A percentile compares a stretch with the other conserved stretches of the same genome.
phyloP scores from a whole-genome alignment of 2,329 filamentous ascomycete species.

The Pseudopyrenochaeta lycopersici region DNA sequence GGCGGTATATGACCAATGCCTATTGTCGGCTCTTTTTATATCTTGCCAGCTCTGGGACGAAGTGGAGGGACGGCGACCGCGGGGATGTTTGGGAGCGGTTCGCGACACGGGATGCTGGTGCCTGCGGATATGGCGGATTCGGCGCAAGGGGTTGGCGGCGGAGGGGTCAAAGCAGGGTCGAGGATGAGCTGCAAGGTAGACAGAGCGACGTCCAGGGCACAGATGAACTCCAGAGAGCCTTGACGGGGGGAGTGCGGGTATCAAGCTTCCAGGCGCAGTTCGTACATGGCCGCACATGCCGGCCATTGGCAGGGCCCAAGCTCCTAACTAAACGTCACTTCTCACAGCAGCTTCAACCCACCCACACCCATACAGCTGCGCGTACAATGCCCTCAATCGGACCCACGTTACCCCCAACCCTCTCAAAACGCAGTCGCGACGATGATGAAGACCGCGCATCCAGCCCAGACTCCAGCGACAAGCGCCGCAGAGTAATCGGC shows the following conservation, averaged over 20 bases:
- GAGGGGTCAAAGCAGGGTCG: too few relatives aligned
- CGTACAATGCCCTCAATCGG: slow-evolving; percentile 72
- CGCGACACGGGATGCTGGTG: slow-evolving; percentile 12
- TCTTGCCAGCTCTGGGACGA: not conserved
- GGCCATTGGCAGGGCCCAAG: slow-evolving; percentile 21
- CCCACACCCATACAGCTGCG: slow-evolving; percentile 1
- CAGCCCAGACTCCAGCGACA: slow-evolving; percentile 54
- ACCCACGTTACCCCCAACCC: slow-evolving; percentile 73
- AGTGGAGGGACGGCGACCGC: slow-evolving; percentile 3
- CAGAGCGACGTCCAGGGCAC: not conserved
- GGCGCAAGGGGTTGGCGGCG: not conserved
- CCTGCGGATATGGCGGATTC: slow-evolving; percentile 1
- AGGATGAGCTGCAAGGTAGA: not conserved
- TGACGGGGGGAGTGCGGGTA: slow-evolving; percentile 10
- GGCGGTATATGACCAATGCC: not conserved
- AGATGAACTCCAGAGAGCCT: not conserved
- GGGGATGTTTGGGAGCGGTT: slow-evolving; percentile 18
- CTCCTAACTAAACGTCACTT: slow-evolving; percentile 26
- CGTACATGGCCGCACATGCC: slow-evolving; percentile 14
- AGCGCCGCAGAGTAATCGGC: slow-evolving; percentile 63
- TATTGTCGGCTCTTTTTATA: not conserved
- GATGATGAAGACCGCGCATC: slow-evolving; percentile 53
- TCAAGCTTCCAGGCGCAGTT: slow-evolving; percentile 25
- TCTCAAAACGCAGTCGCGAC: slow-evolving; percentile 62
- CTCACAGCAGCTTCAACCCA: slow-evolving; percentile 1